These are phyloP conservation scores for Choiromyces venosus DNA, from an alignment of 495 filamentous ascomycete species.

Conservation along the genomic window DNA sequence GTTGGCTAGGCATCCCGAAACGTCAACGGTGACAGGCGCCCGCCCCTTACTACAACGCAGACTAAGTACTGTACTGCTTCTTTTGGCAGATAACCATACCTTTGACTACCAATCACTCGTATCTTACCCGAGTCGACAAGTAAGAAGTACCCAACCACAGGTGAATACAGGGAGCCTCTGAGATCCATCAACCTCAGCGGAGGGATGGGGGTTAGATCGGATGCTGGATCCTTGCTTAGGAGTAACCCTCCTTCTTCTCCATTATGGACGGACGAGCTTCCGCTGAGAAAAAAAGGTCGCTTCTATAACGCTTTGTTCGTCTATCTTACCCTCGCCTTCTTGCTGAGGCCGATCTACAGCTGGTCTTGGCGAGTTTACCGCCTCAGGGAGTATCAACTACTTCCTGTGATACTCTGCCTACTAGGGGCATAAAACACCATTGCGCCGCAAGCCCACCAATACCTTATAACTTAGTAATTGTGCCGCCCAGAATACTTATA, in stretches of 20 bases:
- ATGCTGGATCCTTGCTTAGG: not conserved
- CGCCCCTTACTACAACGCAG: not conserved
- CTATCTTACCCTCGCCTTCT: not conserved
- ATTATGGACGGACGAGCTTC: not conserved
- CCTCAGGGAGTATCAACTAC: not conserved
- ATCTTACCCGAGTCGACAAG: not conserved
- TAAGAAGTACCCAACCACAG: not conserved
- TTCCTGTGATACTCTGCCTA: not conserved
- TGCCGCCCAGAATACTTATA: not conserved
- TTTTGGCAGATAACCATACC: not conserved
- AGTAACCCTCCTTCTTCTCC: constrained; percentile 1
- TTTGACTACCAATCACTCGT: not conserved
- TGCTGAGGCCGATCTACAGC: not conserved
- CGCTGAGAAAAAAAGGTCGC: not conserved
- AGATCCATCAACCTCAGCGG: not conserved
- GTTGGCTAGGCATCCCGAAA: not conserved
- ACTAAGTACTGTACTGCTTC: not conserved
- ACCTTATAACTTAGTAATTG: not conserved
- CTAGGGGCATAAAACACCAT: not conserved
- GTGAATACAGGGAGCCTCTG: not conserved
- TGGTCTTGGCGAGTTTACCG: not conserved
- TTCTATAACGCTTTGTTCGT: not conserved
- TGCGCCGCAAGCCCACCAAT: not conserved
- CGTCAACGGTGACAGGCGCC: not conserved
- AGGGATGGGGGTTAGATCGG: not conserved